Base-by-base conservation (phyloP, 345 rosid genomes). In the Syzygium aqueum region DNA sequence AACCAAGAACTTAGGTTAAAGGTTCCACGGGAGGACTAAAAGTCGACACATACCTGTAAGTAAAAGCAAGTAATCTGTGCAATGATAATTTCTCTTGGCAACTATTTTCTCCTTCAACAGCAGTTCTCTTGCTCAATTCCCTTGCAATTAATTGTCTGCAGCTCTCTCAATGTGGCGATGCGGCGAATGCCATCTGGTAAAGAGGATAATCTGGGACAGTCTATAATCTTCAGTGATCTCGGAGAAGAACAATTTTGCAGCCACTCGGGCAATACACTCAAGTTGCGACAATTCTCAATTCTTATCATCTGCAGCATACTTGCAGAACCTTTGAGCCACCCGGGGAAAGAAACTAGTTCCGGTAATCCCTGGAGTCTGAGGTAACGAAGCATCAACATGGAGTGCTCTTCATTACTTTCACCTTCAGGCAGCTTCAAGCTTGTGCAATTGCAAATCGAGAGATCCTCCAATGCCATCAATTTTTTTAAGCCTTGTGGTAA, bases 21-120 rank as follows among this genome's bases (percentile, higher is more conserved):
- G 23, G 43, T 16, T 3, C 40, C 77, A 7, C 40, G 4, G 49
- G 23, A 56, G 50, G 61, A 59, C 84, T 80, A 61, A 85, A 10
- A 16, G 61, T 51, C 11, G 83, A 86, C 53, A 9, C 15, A 84
- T 90, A 97, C 98, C 98, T 90, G 98, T 97, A 88, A 97, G 98
- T 87, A 96, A 94, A 89, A 97, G 98, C 88, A 94, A 84, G 37
- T 93, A 91, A 59, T 53, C 23, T 53, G 23, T 7, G 7, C 56
- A 53, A 53, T 53, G 56, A 53, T 17, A 53, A 53, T 53, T 17
- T 53, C 9, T 21, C 57, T 53, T 10, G 3, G 57, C 89, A 89
- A 89, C 89, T 90, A 15, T 85, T 89, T 37, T 89, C 90, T 11
- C 15, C 63, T 50, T n/a, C 61, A 19, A 28, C 56, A 21, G 33